Evolutionary conservation across 805 yeast genomes (phyloP).

Genomic region (Zygoascus bituminiphila): DNA sequence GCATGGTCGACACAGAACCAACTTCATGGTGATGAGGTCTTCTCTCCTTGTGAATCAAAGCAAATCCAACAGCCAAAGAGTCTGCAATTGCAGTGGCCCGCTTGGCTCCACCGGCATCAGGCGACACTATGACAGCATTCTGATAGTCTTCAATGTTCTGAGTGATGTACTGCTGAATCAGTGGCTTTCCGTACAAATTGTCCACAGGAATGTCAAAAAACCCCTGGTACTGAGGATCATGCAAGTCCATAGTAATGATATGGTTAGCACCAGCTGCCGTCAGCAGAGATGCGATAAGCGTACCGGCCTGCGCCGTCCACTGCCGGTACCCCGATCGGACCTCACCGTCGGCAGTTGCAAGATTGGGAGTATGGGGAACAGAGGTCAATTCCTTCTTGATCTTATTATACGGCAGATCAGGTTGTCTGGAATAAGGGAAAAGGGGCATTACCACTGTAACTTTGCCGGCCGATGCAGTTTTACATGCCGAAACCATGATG

Average conservation of each 20-base stretch:
- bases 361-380: neutral
- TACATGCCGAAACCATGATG: slow-evolving; percentile 85
- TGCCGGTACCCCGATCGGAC: slow-evolving; percentile 59
- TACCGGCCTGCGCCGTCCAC: slow-evolving; percentile 96
- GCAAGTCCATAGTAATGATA: slow-evolving; percentile 94
- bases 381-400: neutral
- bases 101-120: slow-evolving; percentile 99
- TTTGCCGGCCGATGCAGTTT: slow-evolving; percentile 78
- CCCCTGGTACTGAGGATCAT: slow-evolving; percentile 97
- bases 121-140: slow-evolving; percentile 87
- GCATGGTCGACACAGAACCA: slow-evolving; percentile 47
- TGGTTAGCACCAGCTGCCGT: slow-evolving; percentile 95
- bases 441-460: slow-evolving; percentile 89
- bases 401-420: slow-evolving; percentile 74
- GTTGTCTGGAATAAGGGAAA: slow-evolving; percentile 94
- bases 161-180: slow-evolving; percentile 75
- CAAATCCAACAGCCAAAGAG: slow-evolving; percentile 77
- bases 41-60: slow-evolving; percentile 90
- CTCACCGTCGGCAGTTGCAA: too few species aligned
- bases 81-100: slow-evolving; percentile 94
- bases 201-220: slow-evolving; percentile 95
- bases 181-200: slow-evolving; percentile 80
- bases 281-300: slow-evolving; percentile 77
- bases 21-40: slow-evolving; percentile 44
- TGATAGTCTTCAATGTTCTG: slow-evolving; percentile 69